These are phyloP conservation scores for Apiotrichum gamsii DNA, from an alignment of 1,284 basidiomycete genomes.

Conservation along the genomic window DNA sequence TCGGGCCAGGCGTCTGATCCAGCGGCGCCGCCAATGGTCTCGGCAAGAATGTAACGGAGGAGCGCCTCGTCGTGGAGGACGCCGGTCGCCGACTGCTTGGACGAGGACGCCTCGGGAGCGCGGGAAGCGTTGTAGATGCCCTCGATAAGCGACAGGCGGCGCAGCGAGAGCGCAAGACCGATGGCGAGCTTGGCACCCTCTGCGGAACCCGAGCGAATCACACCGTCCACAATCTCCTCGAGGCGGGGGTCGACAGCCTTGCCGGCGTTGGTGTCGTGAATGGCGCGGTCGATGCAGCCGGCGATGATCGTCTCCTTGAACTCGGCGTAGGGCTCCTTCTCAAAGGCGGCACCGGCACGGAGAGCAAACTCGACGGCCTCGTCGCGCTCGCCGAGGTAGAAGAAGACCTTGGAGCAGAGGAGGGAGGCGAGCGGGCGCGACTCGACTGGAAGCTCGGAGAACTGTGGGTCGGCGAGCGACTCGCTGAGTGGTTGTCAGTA, in stretches of 20 bases:
- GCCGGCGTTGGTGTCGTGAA: constrained; percentile 52
- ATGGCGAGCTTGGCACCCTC: constrained; percentile 85
- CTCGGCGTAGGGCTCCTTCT: constrained; percentile 67
- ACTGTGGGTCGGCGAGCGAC: constrained; percentile 67
- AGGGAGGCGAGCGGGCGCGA: constrained; percentile 76
- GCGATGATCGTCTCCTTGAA: constrained; percentile 91
- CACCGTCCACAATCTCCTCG: constrained; percentile 75
- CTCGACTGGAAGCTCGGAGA: constrained; percentile 62
- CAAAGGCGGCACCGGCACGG: constrained; percentile 78
- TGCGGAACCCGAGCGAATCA: constrained; percentile 72
- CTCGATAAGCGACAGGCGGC: constrained; percentile 74
- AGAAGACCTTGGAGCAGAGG: constrained; percentile 91
- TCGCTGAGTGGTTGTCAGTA: constrained; percentile 63
- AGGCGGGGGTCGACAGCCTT: constrained; percentile 63
- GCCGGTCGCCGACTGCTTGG: constrained; percentile 18
- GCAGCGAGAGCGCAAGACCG: constrained; percentile 86
- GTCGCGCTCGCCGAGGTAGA: constrained; percentile 86
- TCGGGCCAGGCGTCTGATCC: constrained; percentile 42
- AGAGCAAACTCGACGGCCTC: constrained; percentile 90
- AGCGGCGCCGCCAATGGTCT: constrained; percentile 60
- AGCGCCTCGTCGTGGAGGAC: constrained; percentile 62
- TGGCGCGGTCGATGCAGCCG: constrained; percentile 89
- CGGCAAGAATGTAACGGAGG: constrained; percentile 83
- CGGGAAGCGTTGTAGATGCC: constrained; percentile 55
- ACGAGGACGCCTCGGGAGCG: constrained; percentile 21